A percentile compares a stretch with the other conserved stretches of the same genome.
Evolutionary conservation across 768 basidiomycete genomes (phyloP).

Genomic region (Dentipellis sp.): DNA sequence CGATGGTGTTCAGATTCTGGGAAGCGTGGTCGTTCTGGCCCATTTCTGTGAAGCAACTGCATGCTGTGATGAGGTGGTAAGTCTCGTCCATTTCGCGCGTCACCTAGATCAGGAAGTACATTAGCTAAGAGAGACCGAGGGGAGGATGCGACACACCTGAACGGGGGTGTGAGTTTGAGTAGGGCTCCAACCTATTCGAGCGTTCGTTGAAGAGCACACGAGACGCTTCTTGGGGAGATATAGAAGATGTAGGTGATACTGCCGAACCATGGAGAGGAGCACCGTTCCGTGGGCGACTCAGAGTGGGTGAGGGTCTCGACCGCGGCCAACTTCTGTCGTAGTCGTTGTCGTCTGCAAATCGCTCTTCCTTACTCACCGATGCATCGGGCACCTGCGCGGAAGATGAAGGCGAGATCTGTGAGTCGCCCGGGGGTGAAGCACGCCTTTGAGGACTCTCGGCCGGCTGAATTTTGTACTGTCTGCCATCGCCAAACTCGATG

Average conservation of each 20-base stretch:
- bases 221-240: conserved; percentile 48
- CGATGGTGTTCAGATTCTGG: conserved; percentile 8
- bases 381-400: conserved; percentile 15
- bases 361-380: conserved; percentile 75
- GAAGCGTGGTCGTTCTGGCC: conserved; percentile 14
- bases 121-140: conserved; percentile 16
- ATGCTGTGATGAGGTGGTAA: conserved; percentile 34
- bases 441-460: conserved; percentile 25
- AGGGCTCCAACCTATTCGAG: conserved; percentile 84
- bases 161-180: conserved; percentile 44
- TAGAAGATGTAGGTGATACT: conserved; percentile 27
- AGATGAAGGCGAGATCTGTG: conserved; percentile 9
- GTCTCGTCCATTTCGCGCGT: conserved; percentile 36
- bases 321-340: conserved; percentile 97
- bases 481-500: conserved; percentile 94
- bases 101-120: conserved; percentile 29
- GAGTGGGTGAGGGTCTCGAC: conserved; percentile 40
- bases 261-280: conserved; percentile 21
- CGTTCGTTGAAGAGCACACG: conserved; percentile 93
- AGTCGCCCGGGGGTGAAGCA: conserved; percentile 15
- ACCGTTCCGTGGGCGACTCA: conserved; percentile 21
- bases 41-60: conserved; percentile 54
- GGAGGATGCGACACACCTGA: conserved; percentile 18
- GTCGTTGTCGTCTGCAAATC: conserved; percentile 70
- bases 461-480: conserved; percentile 76